phyloP scores from a whole-genome alignment of 2,329 filamentous ascomycete genomes.

The Juglanconis sp. region DNA sequence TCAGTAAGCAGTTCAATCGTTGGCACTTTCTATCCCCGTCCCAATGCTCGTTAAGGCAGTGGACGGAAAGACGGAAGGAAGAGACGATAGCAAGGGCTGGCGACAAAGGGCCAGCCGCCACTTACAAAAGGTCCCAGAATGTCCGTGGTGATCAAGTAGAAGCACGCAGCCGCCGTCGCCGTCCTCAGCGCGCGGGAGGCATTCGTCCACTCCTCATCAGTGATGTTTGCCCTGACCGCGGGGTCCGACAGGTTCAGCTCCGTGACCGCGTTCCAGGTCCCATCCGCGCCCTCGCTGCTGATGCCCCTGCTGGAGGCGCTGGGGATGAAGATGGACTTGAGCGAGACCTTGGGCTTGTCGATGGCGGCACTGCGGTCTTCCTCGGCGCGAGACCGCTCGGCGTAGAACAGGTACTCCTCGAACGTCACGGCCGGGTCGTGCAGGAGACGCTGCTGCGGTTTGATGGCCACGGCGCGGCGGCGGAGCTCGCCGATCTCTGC shows the following conservation, averaged over 20 bases:
- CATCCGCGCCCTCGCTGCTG: neutral
- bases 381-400: slow-evolving; percentile 11
- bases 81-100: neutral
- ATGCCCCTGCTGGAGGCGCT: slow-evolving; percentile 1
- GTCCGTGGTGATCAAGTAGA: slow-evolving; percentile 45
- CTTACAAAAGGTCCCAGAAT: slow-evolving; percentile 36
- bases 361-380: slow-evolving; percentile 3
- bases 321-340: slow-evolving; percentile 13
- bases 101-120: slow-evolving; percentile 28
- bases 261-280: slow-evolving; percentile 2
- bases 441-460: slow-evolving; percentile 13
- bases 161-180: slow-evolving; percentile 40
- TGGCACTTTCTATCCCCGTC: too few relatives aligned
- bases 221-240: slow-evolving; percentile 6
- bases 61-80: too few relatives aligned
- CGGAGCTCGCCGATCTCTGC: slow-evolving; percentile 5
- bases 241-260: slow-evolving; percentile 16
- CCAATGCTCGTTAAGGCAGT: too few relatives aligned
- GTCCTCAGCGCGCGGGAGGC: slow-evolving; percentile 37
- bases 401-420: slow-evolving; percentile 19
- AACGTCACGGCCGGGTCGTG: slow-evolving; percentile 14
- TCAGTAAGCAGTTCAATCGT: neutral
- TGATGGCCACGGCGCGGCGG: neutral
- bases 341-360: neutral
- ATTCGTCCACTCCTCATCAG: slow-evolving; percentile 17